Percentiles rank a stretch among this genome's conserved stretches.
Evolutionary conservation across 2,329 filamentous ascomycete species (phyloP).

Genomic region (Ophiostoma fasciatum): DNA sequence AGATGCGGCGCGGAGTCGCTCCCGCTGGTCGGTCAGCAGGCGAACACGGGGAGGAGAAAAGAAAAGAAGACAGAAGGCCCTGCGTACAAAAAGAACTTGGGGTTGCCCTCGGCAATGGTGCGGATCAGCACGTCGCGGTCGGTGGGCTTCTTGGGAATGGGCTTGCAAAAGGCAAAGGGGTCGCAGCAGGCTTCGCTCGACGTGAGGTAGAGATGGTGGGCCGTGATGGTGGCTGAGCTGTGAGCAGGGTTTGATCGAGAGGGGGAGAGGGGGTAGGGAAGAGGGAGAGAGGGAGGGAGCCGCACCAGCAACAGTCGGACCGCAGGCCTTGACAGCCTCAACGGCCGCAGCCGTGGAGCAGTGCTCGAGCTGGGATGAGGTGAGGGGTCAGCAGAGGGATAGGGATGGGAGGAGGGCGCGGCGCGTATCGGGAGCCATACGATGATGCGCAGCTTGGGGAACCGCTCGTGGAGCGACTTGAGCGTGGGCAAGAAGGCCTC

Average conservation of each 20-base stretch:
- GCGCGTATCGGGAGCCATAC: no score
- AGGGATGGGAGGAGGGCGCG: no score
- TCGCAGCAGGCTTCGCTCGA: conserved; percentile 12
- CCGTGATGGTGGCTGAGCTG: conserved; percentile 57
- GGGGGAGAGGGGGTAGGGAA: not conserved
- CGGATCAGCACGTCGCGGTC: conserved; percentile 59
- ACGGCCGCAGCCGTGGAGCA: conserved; percentile 76
- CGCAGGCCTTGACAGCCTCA: conserved; percentile 61
- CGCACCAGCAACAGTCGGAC: conserved; percentile 51
- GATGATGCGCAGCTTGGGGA: conserved; percentile 56
- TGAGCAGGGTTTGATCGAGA: no score
- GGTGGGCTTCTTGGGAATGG: conserved; percentile 56
- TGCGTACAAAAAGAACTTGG: conserved; percentile 47
- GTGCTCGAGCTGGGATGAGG: conserved; percentile 37
- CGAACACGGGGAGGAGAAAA: no score
- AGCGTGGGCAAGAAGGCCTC: conserved; percentile 70
- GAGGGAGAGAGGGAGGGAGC: not conserved
- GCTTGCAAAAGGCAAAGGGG: conserved; percentile 39
- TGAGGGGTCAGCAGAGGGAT: no score
- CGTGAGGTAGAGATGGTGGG: conserved; percentile 64
- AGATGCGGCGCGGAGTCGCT: conserved; percentile 61
- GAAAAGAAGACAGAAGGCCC: conserved; percentile 9
- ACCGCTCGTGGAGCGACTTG: conserved; percentile 53
- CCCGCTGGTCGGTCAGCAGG: conserved; percentile 18
- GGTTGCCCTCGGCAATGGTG: conserved; percentile 41